phyloP scores from a whole-genome alignment of 768 basidiomycete genomes.

The Calocera cornea region DNA sequence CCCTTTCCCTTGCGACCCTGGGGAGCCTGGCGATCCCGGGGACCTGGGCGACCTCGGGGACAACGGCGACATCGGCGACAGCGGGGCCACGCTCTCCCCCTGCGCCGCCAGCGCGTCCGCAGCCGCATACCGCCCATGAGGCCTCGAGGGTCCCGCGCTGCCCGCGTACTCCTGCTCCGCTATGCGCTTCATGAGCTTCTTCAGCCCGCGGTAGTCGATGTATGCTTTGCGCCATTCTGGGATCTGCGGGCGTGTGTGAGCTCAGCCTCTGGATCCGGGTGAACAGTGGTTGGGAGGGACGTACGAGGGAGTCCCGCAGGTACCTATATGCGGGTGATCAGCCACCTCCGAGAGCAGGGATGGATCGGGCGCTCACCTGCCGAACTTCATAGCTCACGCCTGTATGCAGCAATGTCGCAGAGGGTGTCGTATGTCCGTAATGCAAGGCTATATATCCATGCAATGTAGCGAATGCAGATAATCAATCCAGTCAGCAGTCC shows the following conservation, averaged over 20 bases:
- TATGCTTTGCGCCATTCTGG: slow-evolving; percentile 26
- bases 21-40: too few species aligned
- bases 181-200: slow-evolving; percentile 24
- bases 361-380: slow-evolving; percentile 12
- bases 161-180: slow-evolving; percentile 4
- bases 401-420: too few species aligned
- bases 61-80: too few species aligned
- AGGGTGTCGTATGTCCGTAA: too few species aligned
- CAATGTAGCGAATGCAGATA: neutral
- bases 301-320: slow-evolving; percentile 10
- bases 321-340: slow-evolving; percentile 3
- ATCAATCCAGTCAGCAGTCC: too few species aligned
- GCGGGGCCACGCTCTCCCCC: too few species aligned
- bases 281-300: slow-evolving; percentile 5
- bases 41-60: too few species aligned
- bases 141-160: neutral
- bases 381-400: slow-evolving; percentile 18
- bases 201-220: slow-evolving; percentile 25
- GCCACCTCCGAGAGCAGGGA: neutral
- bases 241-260: slow-evolving; percentile 13
- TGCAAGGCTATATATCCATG: neutral
- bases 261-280: neutral
- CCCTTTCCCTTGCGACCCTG: too few species aligned
- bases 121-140: too few species aligned
- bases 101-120: too few species aligned